Evolutionary conservation across 2,329 filamentous ascomycete species (phyloP), one percentile per base, ranked within the genome.

Genomic region (Penicillium sclerotigenum): DNA sequence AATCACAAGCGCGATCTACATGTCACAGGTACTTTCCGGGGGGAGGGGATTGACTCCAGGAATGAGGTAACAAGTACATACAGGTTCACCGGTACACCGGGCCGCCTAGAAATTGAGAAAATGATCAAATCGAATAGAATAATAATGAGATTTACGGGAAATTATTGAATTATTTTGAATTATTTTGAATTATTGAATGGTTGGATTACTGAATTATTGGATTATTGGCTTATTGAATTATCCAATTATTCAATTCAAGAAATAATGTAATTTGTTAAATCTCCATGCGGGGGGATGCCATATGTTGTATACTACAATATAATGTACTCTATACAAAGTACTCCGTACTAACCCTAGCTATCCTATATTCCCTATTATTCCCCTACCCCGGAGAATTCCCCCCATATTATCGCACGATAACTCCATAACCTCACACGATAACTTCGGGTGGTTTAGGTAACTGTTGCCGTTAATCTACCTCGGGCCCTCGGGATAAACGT

Each of bases 51-150:
- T 64, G 60, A 65, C 59, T 60, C 28, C 45, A 50, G 58, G 38
- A 47, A 64, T 65, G 64, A 67, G 61, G 63, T 65, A 66, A 64
- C 60, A 37, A 11, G 53, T 59, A 63, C 57, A 47, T 54, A 47
- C 47, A 47, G 54, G 57, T 61, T 67, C 65, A 67, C 65, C 65
- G 65, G 65, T 48, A 64, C 65, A 66, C 64, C 64, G 64, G 57
- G 47, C 13, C 18, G 16, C 40, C 48, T 54, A 52, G 41, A 37
- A 50, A 29, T 36, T 34, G 20, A 4, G 16, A 47, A 40, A 40
- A 47, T 53, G 43, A 53, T 53, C 42, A 37, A 53, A 53, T 53
- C 33, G 43, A 53, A 53, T 52, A 37, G 33, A 47, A 53, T 53
- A 47, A 47, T 42, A 18, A 24, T n/a, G n/a, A n/a, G n/a, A n/a